A percentile compares a stretch with the other conserved stretches of the same genome.
phyloP scores from a whole-genome alignment of 2,329 filamentous ascomycete genomes.

The Aspergillus calidoustus region DNA sequence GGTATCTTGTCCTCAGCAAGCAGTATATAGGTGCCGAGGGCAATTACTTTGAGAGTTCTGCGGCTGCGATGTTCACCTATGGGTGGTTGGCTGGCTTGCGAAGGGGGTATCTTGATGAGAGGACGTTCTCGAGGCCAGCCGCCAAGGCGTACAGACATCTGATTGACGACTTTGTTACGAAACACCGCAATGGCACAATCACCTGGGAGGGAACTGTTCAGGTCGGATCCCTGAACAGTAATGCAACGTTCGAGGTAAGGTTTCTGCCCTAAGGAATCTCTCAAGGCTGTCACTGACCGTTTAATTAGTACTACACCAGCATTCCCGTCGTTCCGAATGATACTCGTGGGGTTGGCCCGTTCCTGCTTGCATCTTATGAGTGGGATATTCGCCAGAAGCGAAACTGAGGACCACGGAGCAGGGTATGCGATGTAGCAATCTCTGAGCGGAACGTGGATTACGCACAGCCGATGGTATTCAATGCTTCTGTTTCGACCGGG shows the following conservation, averaged over 20 bases:
- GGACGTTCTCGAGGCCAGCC: background rate
- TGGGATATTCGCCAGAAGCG: conserved; percentile 1
- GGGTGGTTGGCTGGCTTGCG: conserved; percentile 1
- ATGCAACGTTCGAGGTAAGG: background rate
- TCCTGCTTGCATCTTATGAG: conserved; percentile 5
- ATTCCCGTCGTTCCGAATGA: conserved; percentile 3
- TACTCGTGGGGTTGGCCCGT: background rate
- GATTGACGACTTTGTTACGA: conserved; percentile 2
- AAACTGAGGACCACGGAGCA: background rate
- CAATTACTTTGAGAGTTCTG: conserved; percentile 4
- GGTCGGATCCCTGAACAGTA: conserved; percentile 1
- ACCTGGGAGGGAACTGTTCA: conserved; percentile 2
- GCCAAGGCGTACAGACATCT: conserved; percentile 3
- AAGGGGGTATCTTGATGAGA: background rate
- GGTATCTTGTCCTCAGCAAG: conserved; percentile 6
- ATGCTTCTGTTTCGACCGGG: too few species aligned
- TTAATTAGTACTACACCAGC: background rate
- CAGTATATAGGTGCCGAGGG: background rate
- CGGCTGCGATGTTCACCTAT: conserved; percentile 5
- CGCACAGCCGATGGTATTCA: too few species aligned
- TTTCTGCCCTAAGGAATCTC: background rate
- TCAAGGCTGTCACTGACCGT: background rate
- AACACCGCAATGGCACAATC: conserved; percentile 1
- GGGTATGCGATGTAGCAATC: too few species aligned
- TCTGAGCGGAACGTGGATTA: too few species aligned